Evolutionary conservation across 129 eudicot genomes (phyloP).

Genomic region (Gnaphalium uliginosum): DNA sequence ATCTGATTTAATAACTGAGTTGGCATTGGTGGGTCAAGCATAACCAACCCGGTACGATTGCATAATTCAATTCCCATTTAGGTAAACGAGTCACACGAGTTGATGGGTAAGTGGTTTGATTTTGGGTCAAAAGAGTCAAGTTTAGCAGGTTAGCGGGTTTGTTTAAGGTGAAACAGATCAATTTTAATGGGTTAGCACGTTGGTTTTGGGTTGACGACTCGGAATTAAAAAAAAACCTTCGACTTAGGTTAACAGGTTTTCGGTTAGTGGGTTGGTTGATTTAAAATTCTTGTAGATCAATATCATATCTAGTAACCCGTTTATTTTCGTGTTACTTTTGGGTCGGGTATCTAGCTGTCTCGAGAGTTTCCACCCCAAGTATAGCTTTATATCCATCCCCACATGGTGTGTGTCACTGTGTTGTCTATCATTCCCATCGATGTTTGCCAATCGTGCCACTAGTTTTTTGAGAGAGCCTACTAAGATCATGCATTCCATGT

Average conservation of each 20-base stretch:
- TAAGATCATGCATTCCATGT: not conserved
- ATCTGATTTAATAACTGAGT: too few relatives aligned
- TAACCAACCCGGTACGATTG: too few relatives aligned
- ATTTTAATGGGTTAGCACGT: not conserved
- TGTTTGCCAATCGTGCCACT: not conserved
- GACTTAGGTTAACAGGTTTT: not conserved
- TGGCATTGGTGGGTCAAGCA: too few relatives aligned
- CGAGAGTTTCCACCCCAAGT: not conserved
- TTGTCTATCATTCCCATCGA: not conserved
- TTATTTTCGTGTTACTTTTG: not conserved
- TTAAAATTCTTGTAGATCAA: too few relatives aligned
- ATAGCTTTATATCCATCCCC: too few relatives aligned
- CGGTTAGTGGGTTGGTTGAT: not conserved
- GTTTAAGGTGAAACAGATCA: not conserved
- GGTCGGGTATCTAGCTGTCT: not conserved
- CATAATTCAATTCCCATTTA: too few relatives aligned
- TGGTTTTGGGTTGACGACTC: not conserved
- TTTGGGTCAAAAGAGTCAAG: too few relatives aligned
- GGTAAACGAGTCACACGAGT: too few relatives aligned
- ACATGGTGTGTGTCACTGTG: too few relatives aligned
- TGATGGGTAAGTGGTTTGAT: too few relatives aligned
- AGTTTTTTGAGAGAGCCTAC: not conserved
- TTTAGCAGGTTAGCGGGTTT: too few relatives aligned
- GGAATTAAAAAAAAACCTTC: too few relatives aligned
- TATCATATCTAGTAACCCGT: not conserved